Evolutionary conservation across 2,329 filamentous ascomycete species (phyloP).

Genomic region (Talaromyces funiculosus): DNA sequence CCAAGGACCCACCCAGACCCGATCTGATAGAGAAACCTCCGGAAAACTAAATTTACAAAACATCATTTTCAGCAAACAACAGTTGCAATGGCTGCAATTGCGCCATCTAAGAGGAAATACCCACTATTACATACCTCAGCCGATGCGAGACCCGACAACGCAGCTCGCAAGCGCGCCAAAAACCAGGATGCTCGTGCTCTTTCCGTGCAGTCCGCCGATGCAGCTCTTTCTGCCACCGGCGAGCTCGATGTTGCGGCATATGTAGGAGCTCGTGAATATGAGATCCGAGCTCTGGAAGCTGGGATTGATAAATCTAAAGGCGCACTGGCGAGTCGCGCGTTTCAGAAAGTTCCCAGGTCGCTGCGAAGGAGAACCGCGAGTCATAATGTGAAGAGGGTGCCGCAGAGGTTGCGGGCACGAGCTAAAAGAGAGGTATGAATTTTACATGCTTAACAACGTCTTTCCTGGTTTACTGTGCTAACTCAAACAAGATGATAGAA

Average conservation of each 20-base stretch:
- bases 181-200: slow-evolving; percentile 39
- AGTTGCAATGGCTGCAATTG: slow-evolving; percentile 27
- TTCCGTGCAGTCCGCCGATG: slow-evolving; percentile 41
- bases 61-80: background rate
- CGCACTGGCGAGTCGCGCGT: slow-evolving; percentile 63
- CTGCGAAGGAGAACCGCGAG: slow-evolving; percentile 84
- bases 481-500: slow-evolving; percentile 62
- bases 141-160: slow-evolving; percentile 21
- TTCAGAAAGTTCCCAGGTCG: slow-evolving; percentile 81
- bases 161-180: slow-evolving; percentile 40
- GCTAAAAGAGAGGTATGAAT: slow-evolving; percentile 57
- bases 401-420: slow-evolving; percentile 64
- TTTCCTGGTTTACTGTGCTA: background rate
- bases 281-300: slow-evolving; percentile 77
- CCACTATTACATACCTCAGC: slow-evolving; percentile 13
- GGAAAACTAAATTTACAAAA: background rate
- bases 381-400: slow-evolving; percentile 89
- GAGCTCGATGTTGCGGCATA: slow-evolving; percentile 82
- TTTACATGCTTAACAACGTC: background rate
- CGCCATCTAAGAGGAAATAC: slow-evolving; percentile 30
- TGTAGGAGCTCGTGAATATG: slow-evolving; percentile 76
- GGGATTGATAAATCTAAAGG: slow-evolving; percentile 72
- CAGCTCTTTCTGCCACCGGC: slow-evolving; percentile 56
- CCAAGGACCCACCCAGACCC: background rate
- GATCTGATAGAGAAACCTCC: background rate